phyloP scores from a whole-genome alignment of 2,329 filamentous ascomycete species.

The Pseudogymnoascus sp. region DNA sequence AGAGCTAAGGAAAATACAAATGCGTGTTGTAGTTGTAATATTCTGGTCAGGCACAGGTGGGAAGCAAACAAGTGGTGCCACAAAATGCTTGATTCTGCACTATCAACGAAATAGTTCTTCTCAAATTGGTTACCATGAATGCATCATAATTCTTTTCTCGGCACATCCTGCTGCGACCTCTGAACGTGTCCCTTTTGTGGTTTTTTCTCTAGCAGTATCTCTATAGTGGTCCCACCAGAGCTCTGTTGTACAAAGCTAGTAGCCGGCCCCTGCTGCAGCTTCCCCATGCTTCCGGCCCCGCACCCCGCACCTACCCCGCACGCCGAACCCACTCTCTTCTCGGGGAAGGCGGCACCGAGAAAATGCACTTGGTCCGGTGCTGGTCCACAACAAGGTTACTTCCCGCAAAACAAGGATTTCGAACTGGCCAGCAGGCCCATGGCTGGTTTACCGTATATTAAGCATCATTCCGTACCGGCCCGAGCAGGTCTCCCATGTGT shows the following conservation, averaged over 20 bases:
- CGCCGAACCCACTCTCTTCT: neutral
- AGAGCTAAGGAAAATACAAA: neutral
- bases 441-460: neutral
- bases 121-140: neutral
- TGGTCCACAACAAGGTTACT: neutral
- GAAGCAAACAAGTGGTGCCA: neutral
- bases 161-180: neutral
- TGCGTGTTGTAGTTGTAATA: neutral
- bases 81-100: neutral
- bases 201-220: neutral
- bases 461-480: neutral
- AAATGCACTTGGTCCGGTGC: neutral
- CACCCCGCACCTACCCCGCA: neutral
- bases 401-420: neutral
- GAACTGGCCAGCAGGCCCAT: neutral
- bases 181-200: neutral
- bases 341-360: conserved; percentile 5
- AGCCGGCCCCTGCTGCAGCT: neutral
- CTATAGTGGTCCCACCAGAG: neutral
- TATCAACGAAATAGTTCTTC: neutral
- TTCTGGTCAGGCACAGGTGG: neutral
- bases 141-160: neutral
- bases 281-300: neutral
- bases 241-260: neutral
- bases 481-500: neutral